Evolutionary conservation across 305 asterid genomes (phyloP), one percentile per base, ranked within the genome.

Genomic region (Caryopteris hybrid): DNA sequence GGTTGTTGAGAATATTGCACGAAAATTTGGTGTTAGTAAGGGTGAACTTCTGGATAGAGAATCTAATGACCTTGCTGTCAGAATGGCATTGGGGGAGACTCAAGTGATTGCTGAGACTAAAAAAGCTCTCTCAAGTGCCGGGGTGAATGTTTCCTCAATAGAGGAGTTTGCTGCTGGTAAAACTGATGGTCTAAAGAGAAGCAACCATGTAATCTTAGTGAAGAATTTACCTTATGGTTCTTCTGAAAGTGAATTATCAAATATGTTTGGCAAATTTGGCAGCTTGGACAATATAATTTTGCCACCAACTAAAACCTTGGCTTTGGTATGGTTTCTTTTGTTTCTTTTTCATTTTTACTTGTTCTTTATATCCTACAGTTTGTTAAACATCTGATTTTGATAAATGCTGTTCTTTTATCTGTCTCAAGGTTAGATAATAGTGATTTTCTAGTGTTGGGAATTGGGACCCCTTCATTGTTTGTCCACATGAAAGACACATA

Each of bases 101-200:
- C 96, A 93, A 83, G 97, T 93, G 65, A 84, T 93, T 79, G 90
- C 86, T 9, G 97, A 88, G 81, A 93, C 99, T 13, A 93, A 93
- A 78, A 87, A 88, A 66, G 87, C 95, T 80, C 94, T 90, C 57
- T 80, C 88, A 60, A 83, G 73, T 63, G 87, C 95, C 73, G 99
- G 97, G 77, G 81, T 93, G 57, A 90, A 93, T 81, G 57, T 90
- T 68, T 69, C 94, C 61, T 78, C 91, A 43, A 69, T 90, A 64
- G 97, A 93, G 79, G 87, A 85, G 72, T 81, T 83, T 69, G 91
- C 95, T 70, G 76, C 96, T 78, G 91, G 95, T 47, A 93, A 85
- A 83, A 79, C 78, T 60, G 85, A 88, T 72, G 88, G 92, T 66
- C 41, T 61, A 25, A 93, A 90, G 85, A 88, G 99, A 87, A 93